Evolutionary conservation across 2,329 filamentous ascomycete species (phyloP), one percentile per base, ranked within the genome.

Genomic region (Botryosphaeria dothidea): DNA sequence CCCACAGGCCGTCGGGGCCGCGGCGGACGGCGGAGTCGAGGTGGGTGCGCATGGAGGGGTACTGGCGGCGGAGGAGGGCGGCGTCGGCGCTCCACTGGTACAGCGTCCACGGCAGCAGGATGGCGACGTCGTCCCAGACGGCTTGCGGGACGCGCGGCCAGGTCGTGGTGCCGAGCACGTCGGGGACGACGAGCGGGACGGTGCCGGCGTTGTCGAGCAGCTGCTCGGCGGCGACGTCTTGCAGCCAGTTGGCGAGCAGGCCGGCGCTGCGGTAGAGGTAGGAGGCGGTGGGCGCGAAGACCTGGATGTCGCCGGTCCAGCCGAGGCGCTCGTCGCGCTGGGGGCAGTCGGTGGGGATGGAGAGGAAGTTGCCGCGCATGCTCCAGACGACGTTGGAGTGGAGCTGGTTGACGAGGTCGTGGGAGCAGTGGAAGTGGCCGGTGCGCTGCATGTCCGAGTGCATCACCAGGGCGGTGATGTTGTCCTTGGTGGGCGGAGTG

Each of bases 321-420:
- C 82, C 82, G 5, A 86, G 71, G 0, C 84, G 78, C 71, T 86
- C 84, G 62, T 87, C 84, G 1, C 84, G 77, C 67, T 86, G 83
- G 0, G 84, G 84, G 67, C 84, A 86, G 68, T 88, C 86, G 0
- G 85, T 88, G 0, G 85, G 85, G 0, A 88, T 73, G 0, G 79
- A 81, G 3, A 88, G 68, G 68, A 88, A 88, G 68, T 88, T 88
- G 0, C 85, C 85, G 29, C 80, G 79, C 81, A 87, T 86, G 4
- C 80, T 81, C 86, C 86, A 88, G 31, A 76, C 70, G 0, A 84
- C 79, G 62, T 88, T 88, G 1, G 78, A 62, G 67, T 88, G 82
- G 4, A 89, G 79, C 51, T 82, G 75, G 68, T 87, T 88, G 27
- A 88, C 67, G 3, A 82, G 72, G 0, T 69, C 52, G 54, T 88